These are phyloP conservation scores for Penicillium frequentans DNA, from an alignment of 2,329 filamentous ascomycete species.

Conservation along the genomic window DNA sequence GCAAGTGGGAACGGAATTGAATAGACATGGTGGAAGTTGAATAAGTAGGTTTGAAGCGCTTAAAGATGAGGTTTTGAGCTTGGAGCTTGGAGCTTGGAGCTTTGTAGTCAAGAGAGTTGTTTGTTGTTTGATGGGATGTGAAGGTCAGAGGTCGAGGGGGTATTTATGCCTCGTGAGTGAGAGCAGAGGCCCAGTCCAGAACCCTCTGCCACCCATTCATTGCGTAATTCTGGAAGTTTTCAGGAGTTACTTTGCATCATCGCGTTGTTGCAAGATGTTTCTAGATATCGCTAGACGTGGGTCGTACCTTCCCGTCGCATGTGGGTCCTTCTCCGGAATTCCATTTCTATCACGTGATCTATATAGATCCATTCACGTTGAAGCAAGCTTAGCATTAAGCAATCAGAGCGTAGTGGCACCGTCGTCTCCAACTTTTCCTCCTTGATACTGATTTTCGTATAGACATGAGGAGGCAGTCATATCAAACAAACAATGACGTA, in stretches of 20 bases:
- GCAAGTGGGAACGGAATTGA: constrained; percentile 25
- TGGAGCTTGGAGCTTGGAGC: not conserved
- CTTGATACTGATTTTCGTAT: too few relatives aligned
- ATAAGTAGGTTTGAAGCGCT: not conserved
- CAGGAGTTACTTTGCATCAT: not conserved
- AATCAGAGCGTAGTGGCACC: too few relatives aligned
- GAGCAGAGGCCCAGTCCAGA: not conserved
- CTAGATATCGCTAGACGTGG: constrained; percentile 1
- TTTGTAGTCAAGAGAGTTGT: not conserved
- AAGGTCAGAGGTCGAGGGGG: not conserved
- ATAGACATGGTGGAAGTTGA: constrained; percentile 30
- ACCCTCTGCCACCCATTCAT: not conserved
- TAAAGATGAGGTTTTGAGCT: not conserved
- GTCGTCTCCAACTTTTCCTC: too few relatives aligned
- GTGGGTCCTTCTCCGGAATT: constrained; percentile 21
- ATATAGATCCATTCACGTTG: not conserved
- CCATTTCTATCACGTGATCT: constrained; percentile 13
- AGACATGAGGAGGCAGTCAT: too few relatives aligned
- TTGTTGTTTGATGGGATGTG: not conserved
- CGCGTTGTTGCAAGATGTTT: constrained; percentile 1
- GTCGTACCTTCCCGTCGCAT: constrained; percentile 1
- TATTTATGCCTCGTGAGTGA: not conserved
- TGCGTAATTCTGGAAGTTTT: not conserved
- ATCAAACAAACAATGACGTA: too few relatives aligned
- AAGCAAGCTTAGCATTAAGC: too few relatives aligned